These are phyloP conservation scores for Balansia obtecta DNA, from an alignment of 2,329 filamentous ascomycete species.

Conservation along the genomic window DNA sequence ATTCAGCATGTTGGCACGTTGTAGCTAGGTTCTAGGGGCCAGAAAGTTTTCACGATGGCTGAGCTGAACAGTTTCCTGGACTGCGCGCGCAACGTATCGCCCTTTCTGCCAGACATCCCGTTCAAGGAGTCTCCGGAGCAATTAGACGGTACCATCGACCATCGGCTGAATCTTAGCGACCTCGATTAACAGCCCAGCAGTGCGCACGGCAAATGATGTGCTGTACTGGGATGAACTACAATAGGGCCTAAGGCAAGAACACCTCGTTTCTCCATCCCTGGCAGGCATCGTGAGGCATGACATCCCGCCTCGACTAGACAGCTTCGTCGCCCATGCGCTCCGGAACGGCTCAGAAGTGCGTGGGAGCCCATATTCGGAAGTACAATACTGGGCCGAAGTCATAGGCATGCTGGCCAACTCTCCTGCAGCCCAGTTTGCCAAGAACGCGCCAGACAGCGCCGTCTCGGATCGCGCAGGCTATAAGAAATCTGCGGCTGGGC, in stretches of 20 bases:
- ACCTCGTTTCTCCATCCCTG: constrained; percentile 3
- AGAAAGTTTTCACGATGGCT: constrained; percentile 1
- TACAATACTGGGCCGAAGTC: constrained; percentile 3
- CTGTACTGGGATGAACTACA: constrained; percentile 3
- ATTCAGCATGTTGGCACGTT: constrained; percentile 7
- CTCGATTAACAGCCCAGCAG: constrained; percentile 1
- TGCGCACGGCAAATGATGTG: background rate
- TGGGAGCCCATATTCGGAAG: background rate
- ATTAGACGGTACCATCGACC: constrained; percentile 6
- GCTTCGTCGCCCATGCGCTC: constrained; percentile 3
- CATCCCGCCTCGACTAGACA: constrained; percentile 1
- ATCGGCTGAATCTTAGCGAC: constrained; percentile 3
- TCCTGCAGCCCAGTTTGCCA: constrained; percentile 1
- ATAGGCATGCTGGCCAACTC: constrained; percentile 5
- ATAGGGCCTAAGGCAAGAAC: constrained; percentile 2
- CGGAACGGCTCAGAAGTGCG: background rate
- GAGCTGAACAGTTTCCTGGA: constrained; percentile 8
- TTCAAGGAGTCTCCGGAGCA: constrained; percentile 6
- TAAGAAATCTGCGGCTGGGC: constrained; percentile 5
- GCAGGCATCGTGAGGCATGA: background rate
- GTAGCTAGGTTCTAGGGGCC: constrained; percentile 5
- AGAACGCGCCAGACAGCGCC: background rate
- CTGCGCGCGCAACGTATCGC: constrained; percentile 3
- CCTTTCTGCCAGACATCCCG: constrained; percentile 5
- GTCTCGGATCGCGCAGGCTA: constrained; percentile 5